Evolutionary conservation across 306 rosid genomes (phyloP), one percentile per base, ranked within the genome.

Genomic region (Corylus heterophylla): DNA sequence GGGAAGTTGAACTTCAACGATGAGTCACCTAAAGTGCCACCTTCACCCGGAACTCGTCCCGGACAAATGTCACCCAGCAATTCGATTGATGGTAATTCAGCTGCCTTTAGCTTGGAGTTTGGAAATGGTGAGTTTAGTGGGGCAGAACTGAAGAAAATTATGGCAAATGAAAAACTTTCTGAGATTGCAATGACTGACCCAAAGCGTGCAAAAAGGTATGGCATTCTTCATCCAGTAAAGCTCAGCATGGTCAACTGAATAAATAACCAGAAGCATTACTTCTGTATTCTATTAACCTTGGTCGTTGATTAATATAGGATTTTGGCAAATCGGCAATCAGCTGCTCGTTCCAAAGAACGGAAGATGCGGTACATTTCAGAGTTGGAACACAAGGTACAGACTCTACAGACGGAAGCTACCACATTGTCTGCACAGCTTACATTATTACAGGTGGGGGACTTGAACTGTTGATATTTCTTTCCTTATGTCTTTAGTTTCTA

Each of bases 91-190:
- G 92, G 91, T 4, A 88, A 88, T 81, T 81, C 90, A 0, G 37
- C 86, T 12, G 89, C 90, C 61, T 91, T 92, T 81, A 92, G 98
- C 85, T 80, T 92, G 93, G 98, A 94, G 88, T 92, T 94, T 84
- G 97, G 97, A 39, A 88, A 91, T 81, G 97, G 97, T 1, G 98
- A 94, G 86, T 91, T 94, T 63, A 94, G 95, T 86, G 98, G 95
- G 39, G 93, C 97, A 27, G 98, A 92, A 58, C 78, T 94, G 90
- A 94, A 92, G 91, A 94, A 94, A 82, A 94, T 94, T 39, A 94
- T 94, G 98, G 95, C 97, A 39, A 94, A 92, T 49, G 97, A 94
- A 56, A 94, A 94, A 72, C 98, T 94, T 77, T 87, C 97, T 52
- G 97, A 92, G 89, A 89, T 94, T 80, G 98, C 98, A n/a, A 35